These are phyloP conservation scores for Myxozyma neglecta DNA, from an alignment of 805 yeast species.

Conservation along the genomic window DNA sequence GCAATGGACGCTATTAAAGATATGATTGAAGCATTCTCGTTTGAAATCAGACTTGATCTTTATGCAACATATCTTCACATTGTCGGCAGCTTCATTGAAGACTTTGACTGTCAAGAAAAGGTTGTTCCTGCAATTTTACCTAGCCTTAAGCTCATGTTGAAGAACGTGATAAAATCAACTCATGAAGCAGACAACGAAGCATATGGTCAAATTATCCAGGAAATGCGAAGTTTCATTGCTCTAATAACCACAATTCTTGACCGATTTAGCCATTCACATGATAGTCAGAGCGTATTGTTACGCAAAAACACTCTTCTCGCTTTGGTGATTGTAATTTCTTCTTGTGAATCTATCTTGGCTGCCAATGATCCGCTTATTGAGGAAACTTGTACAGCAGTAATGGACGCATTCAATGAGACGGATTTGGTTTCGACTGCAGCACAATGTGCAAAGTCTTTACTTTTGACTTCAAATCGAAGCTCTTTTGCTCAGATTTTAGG, in stretches of 20 bases:
- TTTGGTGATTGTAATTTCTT: constrained; percentile 48
- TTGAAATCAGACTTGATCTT: constrained; percentile 66
- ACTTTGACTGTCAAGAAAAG: constrained; percentile 41
- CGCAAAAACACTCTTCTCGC: constrained; percentile 45
- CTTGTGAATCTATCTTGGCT: constrained; percentile 41
- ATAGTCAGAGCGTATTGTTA: constrained; percentile 28
- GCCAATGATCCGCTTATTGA: constrained; percentile 45
- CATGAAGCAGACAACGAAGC: constrained; percentile 23
- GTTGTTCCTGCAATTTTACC: constrained; percentile 56
- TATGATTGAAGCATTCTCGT: constrained; percentile 66
- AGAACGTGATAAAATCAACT: constrained; percentile 36
- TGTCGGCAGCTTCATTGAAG: constrained; percentile 48
- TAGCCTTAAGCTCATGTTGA: constrained; percentile 49
- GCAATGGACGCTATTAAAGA: constrained; percentile 51
- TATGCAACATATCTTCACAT: constrained; percentile 67
- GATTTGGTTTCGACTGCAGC: constrained; percentile 48
- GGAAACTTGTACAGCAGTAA: constrained; percentile 39
- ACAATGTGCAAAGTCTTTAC: constrained; percentile 63
- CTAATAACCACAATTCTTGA: constrained; percentile 22
- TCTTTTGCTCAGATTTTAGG: constrained; percentile 44
- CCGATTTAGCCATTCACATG: constrained; percentile 11
- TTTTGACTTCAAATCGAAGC: constrained; percentile 42
- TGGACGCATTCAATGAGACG: constrained; percentile 42
- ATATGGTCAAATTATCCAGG: constrained; percentile 26
- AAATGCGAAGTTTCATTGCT: constrained; percentile 31